Evolutionary conservation across 2,329 filamentous ascomycete genomes (phyloP), one percentile per base, ranked within the genome.

Genomic region (Colletotrichum higginsianum): DNA sequence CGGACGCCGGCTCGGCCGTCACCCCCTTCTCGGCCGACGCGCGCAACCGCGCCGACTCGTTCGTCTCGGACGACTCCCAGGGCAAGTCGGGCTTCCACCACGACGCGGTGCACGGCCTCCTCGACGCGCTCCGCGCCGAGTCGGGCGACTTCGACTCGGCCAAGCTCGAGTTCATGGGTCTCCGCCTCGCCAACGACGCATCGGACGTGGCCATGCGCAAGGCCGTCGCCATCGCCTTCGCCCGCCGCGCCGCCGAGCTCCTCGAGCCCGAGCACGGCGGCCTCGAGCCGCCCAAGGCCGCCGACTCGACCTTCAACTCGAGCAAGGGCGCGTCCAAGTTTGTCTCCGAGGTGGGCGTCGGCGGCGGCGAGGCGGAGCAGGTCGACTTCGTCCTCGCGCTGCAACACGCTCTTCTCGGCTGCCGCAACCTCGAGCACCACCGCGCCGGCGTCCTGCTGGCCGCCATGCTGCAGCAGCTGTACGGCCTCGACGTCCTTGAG

Each of bases 111-210:
- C 87, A 91, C 74, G 96, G 94, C 72, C 89, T 98, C n/a, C 88
- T 95, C 73, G 95, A 98, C 77, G 93, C 94, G 30, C 87, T 98
- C 52, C 92, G 93, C 62, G 92, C 91, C 26, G 90, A 91, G 15
- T 89, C 90, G 16, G 89, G 91, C 13, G 94, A 97, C 79, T 96
- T 97, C 74, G 95, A 98, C 77, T 87, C 86, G 2, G 89, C 90
- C 61, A 94, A 96, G 80, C 89, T 98, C 44, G 96, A 99, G 80
- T 93, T 99, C 74, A 97, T 95, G 85, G 94, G 94, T 57, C 87
- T 98, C n/a, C 92, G 96, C 13, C 94, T 99, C 81, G 93, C 92
- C 66, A 94, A 93, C 77, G 94, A 98, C 78, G 96, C 96, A 2
- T 95, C 94, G 1, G 96, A 98, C 78, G 89, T 92, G 75, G 93